Evolutionary conservation across 805 yeast genomes (phyloP).

Genomic region (Candida maesae): DNA sequence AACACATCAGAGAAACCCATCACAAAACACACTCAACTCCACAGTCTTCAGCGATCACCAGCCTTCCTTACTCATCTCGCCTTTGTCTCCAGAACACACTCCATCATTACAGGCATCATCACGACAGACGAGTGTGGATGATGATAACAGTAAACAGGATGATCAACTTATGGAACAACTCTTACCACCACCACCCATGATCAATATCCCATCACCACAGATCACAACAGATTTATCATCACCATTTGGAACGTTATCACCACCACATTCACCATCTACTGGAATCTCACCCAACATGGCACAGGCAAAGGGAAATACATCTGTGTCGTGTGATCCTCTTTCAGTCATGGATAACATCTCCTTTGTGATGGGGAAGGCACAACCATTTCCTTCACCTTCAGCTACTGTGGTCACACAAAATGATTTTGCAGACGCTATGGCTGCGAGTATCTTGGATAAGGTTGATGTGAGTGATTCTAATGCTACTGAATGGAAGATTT

Average conservation of each 20-base stretch:
- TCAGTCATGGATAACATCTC: background rate
- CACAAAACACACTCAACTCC: background rate
- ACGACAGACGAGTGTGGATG: slow-evolving; percentile 5
- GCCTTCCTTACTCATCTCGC: background rate
- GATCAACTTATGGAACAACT: slow-evolving; percentile 7
- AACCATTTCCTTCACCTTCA: slow-evolving; percentile 1
- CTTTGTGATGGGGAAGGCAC: background rate
- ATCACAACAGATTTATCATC: slow-evolving; percentile 5
- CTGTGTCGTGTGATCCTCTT: slow-evolving; percentile 16
- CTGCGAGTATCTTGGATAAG: slow-evolving; percentile 25
- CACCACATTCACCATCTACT: slow-evolving; percentile 16
- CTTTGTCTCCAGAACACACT: background rate
- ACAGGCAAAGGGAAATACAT: slow-evolving; percentile 2
- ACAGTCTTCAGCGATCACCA: background rate
- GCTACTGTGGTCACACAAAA: slow-evolving; percentile 6
- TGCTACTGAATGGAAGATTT: slow-evolving; percentile 25
- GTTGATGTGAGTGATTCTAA: slow-evolving; percentile 17
- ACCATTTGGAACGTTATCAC: slow-evolving; percentile 11
- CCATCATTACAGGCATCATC: slow-evolving; percentile 1
- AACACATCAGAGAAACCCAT: slow-evolving; percentile 1
- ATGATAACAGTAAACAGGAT: slow-evolving; percentile 1
- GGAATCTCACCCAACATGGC: too few species aligned
- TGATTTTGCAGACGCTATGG: slow-evolving; percentile 29
- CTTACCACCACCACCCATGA: slow-evolving; percentile 10
- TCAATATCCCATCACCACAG: background rate